Evolutionary conservation across 768 basidiomycete species (phyloP).

Genomic region (Mycena albidolilacea): DNA sequence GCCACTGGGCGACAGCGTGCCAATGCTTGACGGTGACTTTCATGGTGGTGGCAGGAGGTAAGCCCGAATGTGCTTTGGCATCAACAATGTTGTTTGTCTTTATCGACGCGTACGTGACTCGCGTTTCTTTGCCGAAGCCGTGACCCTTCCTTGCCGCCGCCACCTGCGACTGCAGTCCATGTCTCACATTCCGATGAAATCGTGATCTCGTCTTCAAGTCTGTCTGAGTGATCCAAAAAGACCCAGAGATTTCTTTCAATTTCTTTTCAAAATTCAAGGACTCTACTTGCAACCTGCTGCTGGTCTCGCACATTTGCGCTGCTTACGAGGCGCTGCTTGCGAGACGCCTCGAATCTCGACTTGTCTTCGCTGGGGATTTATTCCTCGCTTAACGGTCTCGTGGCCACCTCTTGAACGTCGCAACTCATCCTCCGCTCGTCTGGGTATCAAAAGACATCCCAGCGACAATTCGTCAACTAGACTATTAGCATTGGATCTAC

Average conservation of each 20-base stretch:
- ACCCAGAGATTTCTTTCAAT: no score
- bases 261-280: no score
- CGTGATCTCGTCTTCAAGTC: not conserved
- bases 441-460: no score
- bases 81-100: conserved; percentile 1
- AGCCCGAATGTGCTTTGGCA: not conserved
- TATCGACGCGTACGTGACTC: not conserved
- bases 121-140: not conserved
- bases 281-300: no score
- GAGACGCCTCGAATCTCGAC: not conserved
- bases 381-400: not conserved
- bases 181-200: not conserved
- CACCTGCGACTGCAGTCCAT: not conserved
- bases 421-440: no score
- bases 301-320: no score
- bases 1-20: conserved; percentile 92
- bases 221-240: no score
- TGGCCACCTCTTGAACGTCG: not conserved
- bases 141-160: not conserved
- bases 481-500: no score
- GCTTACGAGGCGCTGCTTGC: no score
- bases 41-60: conserved; percentile 59
- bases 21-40: conserved; percentile 88
- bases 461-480: no score
- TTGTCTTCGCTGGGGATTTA: not conserved